Evolutionary conservation across 208 protist species (phyloP).

Genomic region (Crithidia brevicula): DNA sequence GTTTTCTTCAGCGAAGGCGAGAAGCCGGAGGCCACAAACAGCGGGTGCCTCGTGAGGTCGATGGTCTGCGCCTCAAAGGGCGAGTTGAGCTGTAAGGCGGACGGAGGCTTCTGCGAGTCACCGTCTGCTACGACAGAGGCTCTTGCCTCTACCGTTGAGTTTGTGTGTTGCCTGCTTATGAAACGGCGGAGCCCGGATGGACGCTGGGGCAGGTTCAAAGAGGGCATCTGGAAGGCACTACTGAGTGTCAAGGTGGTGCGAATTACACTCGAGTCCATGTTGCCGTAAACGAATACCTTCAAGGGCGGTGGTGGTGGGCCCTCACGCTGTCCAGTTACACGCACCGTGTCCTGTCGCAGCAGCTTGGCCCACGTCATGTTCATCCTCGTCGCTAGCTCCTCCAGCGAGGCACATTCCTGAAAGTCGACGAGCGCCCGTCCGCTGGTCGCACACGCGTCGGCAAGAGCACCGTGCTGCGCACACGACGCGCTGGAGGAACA

Average conservation of each 20-base stretch:
- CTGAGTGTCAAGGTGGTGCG: slow-evolving; percentile 42
- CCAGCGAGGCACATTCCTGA: slow-evolving; percentile 36
- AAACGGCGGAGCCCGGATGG: no score
- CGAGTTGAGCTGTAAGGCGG: no score
- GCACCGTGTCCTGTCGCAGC: background rate
- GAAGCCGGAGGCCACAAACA: slow-evolving; percentile 70
- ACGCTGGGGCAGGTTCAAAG: background rate
- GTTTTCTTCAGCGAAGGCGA: slow-evolving; percentile 23
- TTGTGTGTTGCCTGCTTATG: no score
- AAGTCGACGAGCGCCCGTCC: slow-evolving; percentile 18
- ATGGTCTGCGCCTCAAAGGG: slow-evolving; percentile 56
- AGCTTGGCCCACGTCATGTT: slow-evolving; percentile 38
- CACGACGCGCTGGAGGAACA: no score
- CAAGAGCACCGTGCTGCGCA: no score
- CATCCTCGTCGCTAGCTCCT: slow-evolving; percentile 38
- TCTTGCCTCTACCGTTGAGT: no score
- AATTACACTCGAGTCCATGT: slow-evolving; percentile 52
- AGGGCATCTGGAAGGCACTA: no score
- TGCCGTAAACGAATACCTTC: slow-evolving; percentile 74
- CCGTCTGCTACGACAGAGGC: no score
- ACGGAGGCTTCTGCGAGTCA: no score
- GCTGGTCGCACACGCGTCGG: no score
- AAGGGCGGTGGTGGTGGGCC: no score
- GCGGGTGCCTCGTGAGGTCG: slow-evolving; percentile 63
- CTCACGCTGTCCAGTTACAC: no score